These are phyloP conservation scores for Pseudodiploospora longispora DNA, from an alignment of 2,329 filamentous ascomycete species.

Conservation along the genomic window DNA sequence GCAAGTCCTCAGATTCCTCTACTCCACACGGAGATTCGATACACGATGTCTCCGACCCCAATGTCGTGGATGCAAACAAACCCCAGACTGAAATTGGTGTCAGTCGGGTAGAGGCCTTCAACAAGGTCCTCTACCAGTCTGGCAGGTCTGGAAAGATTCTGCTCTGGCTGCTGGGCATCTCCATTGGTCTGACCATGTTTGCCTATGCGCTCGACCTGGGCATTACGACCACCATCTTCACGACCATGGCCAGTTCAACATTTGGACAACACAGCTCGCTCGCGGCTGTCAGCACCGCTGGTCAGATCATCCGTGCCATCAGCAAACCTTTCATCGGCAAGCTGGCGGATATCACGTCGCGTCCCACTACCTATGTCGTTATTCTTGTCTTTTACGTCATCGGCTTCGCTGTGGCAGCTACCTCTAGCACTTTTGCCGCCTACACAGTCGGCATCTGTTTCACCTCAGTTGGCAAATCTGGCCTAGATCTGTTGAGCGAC, in stretches of 20 bases:
- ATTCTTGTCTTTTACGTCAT: constrained; percentile 30
- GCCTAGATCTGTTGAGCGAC: constrained; percentile 52
- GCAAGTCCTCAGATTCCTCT: too few species aligned
- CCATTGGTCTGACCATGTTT: constrained; percentile 30
- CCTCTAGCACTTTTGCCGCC: constrained; percentile 20
- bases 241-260: constrained; percentile 24
- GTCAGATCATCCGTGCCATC: constrained; percentile 29
- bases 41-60: neutral
- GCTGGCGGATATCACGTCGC: constrained; percentile 29
- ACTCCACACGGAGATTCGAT: too few species aligned
- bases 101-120: constrained; percentile 29
- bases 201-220: constrained; percentile 30
- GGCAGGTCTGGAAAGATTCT: constrained; percentile 24
- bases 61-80: too few species aligned
- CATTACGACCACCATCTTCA: constrained; percentile 27
- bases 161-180: constrained; percentile 27
- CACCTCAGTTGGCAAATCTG: constrained; percentile 47
- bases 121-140: constrained; percentile 31
- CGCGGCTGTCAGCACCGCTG: constrained; percentile 23
- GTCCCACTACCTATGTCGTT: constrained; percentile 30
- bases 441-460: constrained; percentile 29
- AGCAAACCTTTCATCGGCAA: constrained; percentile 32
- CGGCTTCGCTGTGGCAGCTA: constrained; percentile 24
- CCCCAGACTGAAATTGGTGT: constrained; percentile 19
- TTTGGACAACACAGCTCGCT: constrained; percentile 14